Evolutionary conservation across 108 stramenopile genomes (phyloP).

Genomic region (Poteriospumella lacustris): DNA sequence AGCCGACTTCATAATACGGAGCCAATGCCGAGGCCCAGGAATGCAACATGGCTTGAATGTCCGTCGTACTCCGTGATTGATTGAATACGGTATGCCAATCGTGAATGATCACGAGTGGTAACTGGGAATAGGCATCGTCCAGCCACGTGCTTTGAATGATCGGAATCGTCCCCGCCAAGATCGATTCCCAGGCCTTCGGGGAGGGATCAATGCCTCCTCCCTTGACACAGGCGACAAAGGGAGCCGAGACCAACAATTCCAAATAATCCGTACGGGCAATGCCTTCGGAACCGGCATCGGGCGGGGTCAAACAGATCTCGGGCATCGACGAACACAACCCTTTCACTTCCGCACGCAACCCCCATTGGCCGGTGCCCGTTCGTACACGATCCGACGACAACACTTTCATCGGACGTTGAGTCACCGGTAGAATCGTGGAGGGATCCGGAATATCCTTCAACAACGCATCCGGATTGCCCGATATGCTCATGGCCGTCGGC

Average conservation of each 20-base stretch:
- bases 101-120: not conserved
- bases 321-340: not conserved
- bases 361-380: not conserved
- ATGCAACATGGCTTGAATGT: not conserved
- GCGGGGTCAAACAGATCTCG: not conserved
- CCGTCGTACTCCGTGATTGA: not conserved
- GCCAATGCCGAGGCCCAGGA: not conserved
- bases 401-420: not conserved
- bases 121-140: not conserved
- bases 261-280: not conserved
- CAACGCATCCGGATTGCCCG: not conserved
- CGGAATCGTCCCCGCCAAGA: not conserved
- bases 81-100: not conserved
- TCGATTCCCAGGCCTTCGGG: not conserved
- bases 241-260: not conserved
- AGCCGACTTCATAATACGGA: not conserved
- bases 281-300: not conserved
- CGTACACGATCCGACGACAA: not conserved
- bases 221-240: not conserved
- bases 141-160: not conserved
- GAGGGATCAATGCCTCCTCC: not conserved
- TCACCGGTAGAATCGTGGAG: not conserved
- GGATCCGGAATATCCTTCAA: not conserved
- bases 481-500: not conserved
- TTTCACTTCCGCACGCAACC: not conserved